A percentile compares a stretch with the other conserved stretches of the same genome.
These are phyloP conservation scores for Ophiorrhiza pumila DNA, from an alignment of 257 asterid species.

Conservation along the genomic window DNA sequence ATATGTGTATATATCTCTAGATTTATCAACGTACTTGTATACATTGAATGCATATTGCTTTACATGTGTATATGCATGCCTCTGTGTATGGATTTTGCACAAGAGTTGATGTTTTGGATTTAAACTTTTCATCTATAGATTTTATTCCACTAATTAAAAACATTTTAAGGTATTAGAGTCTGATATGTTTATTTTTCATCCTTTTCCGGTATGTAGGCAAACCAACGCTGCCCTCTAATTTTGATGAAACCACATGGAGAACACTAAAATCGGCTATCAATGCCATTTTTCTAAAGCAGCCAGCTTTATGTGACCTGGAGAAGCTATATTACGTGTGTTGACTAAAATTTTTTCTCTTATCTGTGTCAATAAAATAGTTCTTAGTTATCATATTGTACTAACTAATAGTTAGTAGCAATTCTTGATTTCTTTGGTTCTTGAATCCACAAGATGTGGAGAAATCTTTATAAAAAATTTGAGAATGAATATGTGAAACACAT, in stretches of 20 bases:
- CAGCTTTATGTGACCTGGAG: constrained; percentile 89
- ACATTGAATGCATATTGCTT: not conserved
- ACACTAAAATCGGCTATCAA: constrained; percentile 84
- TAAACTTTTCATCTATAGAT: too few relatives aligned
- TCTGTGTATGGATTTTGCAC: not conserved
- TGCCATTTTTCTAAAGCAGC: constrained; percentile 89
- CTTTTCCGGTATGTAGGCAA: constrained; percentile 50
- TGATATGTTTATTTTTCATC: constrained; percentile 5
- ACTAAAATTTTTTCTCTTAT: not conserved
- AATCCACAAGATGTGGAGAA: too few relatives aligned
- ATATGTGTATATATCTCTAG: not conserved
- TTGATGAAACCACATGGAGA: constrained; percentile 94
- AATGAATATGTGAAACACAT: too few relatives aligned
- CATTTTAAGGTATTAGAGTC: too few relatives aligned
- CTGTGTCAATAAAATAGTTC: constrained; percentile 10
- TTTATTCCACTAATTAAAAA: not conserved
- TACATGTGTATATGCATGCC: not conserved
- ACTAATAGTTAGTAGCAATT: too few relatives aligned
- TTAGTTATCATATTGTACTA: constrained; percentile 26
- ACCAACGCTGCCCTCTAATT: constrained; percentile 73
- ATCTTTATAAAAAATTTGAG: too few relatives aligned
- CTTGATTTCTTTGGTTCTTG: too few relatives aligned
- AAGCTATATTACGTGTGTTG: constrained; percentile 77
- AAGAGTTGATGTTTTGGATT: not conserved
- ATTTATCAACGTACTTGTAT: not conserved